Percentiles rank a stretch among this genome's conserved stretches.
These are phyloP conservation scores for Sphenostylis stenocarpa DNA, from an alignment of 306 rosid species.

Conservation along the genomic window DNA sequence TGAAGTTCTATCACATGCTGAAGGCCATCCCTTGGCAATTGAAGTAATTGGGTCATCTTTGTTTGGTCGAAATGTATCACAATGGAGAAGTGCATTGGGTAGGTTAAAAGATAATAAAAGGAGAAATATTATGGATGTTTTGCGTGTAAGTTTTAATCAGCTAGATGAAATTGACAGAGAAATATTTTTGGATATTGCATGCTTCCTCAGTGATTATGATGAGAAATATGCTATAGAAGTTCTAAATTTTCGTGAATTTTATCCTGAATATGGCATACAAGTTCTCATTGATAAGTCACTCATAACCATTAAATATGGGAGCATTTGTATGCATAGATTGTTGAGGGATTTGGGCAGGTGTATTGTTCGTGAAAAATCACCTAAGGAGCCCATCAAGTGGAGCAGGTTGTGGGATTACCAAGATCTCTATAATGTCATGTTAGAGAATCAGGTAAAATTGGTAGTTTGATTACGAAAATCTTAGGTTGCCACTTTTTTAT, in stretches of 20 bases:
- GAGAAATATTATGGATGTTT: too few species aligned
- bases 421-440: neutral
- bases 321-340: neutral
- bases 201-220: rapidly evolving
- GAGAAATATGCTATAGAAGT: rapidly evolving
- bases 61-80: too few species aligned
- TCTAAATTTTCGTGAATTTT: neutral
- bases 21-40: too few species aligned
- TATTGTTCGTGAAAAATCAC: neutral
- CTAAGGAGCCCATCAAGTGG: neutral
- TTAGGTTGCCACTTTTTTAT: too few species aligned
- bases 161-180: neutral
- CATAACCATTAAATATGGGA: too few species aligned
- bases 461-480: too few species aligned
- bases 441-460: neutral
- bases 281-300: neutral
- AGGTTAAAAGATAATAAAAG: too few species aligned
- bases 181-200: conserved; percentile 16
- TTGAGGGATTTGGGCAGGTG: neutral
- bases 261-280: neutral
- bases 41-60: too few species aligned
- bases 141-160: neutral
- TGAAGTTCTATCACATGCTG: too few species aligned
- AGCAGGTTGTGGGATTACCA: too few species aligned
- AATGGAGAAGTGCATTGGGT: too few species aligned